Evolutionary conservation across 139 green algal species (phyloP).

Genomic region (Chlorella sorokiniana): DNA sequence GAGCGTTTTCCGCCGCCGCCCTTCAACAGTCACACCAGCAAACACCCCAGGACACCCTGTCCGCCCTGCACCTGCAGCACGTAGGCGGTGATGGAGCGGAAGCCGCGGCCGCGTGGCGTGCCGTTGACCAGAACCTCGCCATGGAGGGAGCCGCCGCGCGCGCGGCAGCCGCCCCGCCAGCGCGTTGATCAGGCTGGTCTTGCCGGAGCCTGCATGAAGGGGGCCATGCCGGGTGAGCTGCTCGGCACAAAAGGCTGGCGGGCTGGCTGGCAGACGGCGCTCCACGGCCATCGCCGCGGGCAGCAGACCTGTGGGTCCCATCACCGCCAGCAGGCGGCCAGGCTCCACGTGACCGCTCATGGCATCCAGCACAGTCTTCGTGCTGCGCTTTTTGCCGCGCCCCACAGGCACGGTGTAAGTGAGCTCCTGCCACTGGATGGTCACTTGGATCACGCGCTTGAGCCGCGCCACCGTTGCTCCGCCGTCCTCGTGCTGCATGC

Average conservation of each 20-base stretch:
- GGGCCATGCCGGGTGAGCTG: slow-evolving; percentile 31
- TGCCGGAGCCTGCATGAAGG: slow-evolving; percentile 42
- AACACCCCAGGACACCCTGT: neutral
- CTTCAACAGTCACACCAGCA: no score
- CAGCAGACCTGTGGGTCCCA: slow-evolving; percentile 42
- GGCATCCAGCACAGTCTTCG: slow-evolving; percentile 35
- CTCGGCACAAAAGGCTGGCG: slow-evolving; percentile 30
- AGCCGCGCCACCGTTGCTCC: neutral
- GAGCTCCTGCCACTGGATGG: slow-evolving; percentile 32
- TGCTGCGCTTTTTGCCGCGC: neutral
- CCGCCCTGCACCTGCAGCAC: slow-evolving; percentile 2
- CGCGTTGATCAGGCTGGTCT: slow-evolving; percentile 47
- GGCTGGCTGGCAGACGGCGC: neutral
- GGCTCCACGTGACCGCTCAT: slow-evolving; percentile 29
- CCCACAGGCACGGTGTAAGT: slow-evolving; percentile 36
- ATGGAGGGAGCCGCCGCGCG: slow-evolving; percentile 19
- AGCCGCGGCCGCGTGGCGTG: neutral
- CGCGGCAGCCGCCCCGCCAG: slow-evolving; percentile 42
- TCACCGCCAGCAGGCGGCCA: slow-evolving; percentile 47
- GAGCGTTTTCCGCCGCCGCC: no score
- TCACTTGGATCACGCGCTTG: slow-evolving; percentile 24
- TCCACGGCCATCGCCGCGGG: neutral
- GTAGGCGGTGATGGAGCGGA: slow-evolving; percentile 29
- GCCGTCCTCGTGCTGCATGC: neutral
- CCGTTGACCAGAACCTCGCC: slow-evolving; percentile 47